Conservation (phyloP, 768 basidiomycete genomes). For the Suillus clintonianus region DNA sequence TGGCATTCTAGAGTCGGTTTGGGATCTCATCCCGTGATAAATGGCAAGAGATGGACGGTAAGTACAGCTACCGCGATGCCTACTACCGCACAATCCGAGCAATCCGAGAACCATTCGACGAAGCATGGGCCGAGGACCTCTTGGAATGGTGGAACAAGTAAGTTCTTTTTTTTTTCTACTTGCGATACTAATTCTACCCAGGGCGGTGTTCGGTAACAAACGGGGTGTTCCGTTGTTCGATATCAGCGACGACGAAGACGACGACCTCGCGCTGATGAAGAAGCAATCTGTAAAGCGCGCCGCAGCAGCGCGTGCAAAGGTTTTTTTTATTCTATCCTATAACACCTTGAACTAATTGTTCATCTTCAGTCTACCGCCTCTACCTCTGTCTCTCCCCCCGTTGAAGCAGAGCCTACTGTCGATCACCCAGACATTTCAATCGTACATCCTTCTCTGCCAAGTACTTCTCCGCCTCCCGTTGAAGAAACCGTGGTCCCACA, state of each 20-base stretch:
- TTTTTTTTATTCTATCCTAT: neutral
- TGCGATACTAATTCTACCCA: neutral
- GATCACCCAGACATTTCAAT: too few species aligned
- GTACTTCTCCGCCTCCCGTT: too few species aligned
- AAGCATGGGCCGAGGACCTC: neutral
- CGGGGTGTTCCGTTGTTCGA: neutral
- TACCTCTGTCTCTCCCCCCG: too few species aligned
- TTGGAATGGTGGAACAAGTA: neutral
- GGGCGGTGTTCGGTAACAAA: neutral
- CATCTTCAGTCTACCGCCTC: too few species aligned
- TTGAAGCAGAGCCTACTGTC: too few species aligned
- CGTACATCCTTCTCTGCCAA: too few species aligned
- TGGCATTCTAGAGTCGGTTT: neutral
- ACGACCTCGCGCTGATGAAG: neutral
- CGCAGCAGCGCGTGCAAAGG: neutral
- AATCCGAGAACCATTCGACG: too few species aligned
- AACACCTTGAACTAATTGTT: too few species aligned
- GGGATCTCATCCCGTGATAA: neutral
- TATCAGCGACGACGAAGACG: neutral
- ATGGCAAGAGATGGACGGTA: neutral
- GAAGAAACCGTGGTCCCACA: too few species aligned
- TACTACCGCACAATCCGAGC: neutral
- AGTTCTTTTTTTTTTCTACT: neutral
- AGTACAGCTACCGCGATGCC: neutral
- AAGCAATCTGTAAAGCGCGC: neutral